These are phyloP conservation scores for Russula lepida DNA, from an alignment of 768 basidiomycete species.

Conservation along the genomic window DNA sequence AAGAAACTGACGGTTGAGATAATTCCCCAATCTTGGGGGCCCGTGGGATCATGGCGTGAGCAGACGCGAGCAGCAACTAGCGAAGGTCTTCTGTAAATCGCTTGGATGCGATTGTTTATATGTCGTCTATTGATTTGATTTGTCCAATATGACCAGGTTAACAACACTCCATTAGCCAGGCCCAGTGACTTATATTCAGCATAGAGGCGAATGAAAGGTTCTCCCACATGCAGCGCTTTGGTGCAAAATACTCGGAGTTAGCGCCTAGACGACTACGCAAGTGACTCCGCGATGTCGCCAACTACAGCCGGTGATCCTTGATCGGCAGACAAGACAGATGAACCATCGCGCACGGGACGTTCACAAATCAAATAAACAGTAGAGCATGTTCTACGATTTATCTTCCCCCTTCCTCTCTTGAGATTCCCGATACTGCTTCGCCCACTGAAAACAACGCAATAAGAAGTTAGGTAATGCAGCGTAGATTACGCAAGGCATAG, in stretches of 20 bases:
- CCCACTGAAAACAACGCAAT: conserved; percentile 11
- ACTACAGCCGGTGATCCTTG: not conserved
- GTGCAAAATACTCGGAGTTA: not conserved
- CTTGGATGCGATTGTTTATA: not conserved
- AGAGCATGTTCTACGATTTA: conserved; percentile 8
- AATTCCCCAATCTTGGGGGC: no score
- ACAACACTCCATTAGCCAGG: not conserved
- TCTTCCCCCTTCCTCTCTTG: conserved; percentile 11
- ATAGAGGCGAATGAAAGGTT: not conserved
- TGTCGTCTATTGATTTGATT: not conserved
- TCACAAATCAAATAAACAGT: not conserved
- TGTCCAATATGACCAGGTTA: not conserved
- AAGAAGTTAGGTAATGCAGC: not conserved
- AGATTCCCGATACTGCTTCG: conserved; percentile 16
- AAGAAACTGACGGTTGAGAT: not conserved
- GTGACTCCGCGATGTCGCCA: not conserved
- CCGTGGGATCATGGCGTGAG: not conserved
- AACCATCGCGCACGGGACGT: not conserved
- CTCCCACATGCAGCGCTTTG: not conserved
- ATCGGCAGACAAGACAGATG: not conserved
- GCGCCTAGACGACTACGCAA: not conserved
- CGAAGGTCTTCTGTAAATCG: not conserved
- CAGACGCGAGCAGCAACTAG: not conserved
- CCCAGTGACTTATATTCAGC: not conserved
- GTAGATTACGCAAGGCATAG: not conserved